phyloP scores from a whole-genome alignment of 352 stramenopile species.

The Phytophthora crassamura region DNA sequence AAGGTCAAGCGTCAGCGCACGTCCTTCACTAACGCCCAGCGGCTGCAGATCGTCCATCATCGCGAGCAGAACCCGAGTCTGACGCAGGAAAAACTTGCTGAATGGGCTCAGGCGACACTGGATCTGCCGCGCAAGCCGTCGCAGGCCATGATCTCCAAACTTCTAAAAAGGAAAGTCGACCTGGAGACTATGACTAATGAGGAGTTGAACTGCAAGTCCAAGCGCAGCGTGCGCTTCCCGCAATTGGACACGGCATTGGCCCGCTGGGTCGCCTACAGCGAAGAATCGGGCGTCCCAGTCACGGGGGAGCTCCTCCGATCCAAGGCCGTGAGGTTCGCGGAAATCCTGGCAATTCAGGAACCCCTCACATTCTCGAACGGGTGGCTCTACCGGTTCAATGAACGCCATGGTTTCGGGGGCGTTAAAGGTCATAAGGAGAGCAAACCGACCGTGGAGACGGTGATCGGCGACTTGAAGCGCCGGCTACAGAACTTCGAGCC shows the following conservation, averaged over 20 bases:
- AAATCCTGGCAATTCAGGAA: slow-evolving; percentile 30
- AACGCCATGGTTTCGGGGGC: slow-evolving; percentile 33
- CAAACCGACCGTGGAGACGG: slow-evolving; percentile 5
- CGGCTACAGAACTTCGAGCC: slow-evolving; percentile 21
- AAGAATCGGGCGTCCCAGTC: slow-evolving; percentile 30
- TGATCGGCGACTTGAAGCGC: slow-evolving; percentile 21
- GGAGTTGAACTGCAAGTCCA: slow-evolving; percentile 33
- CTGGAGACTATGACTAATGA: slow-evolving; percentile 33
- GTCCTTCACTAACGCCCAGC: slow-evolving; percentile 41
- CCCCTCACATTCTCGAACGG: slow-evolving; percentile 38
- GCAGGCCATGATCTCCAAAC: slow-evolving; percentile 44
- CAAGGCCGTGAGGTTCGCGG: slow-evolving; percentile 30
- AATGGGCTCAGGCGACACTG: slow-evolving; percentile 31
- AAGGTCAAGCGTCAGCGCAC: slow-evolving; percentile 16
- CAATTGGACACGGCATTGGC: slow-evolving; percentile 32
- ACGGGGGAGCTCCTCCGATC: slow-evolving; percentile 32
- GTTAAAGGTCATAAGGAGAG: slow-evolving; percentile 16
- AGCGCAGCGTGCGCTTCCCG: slow-evolving; percentile 32
- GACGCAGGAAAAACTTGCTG: slow-evolving; percentile 30
- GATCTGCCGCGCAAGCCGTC: slow-evolving; percentile 33
- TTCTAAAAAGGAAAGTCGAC: slow-evolving; percentile 38
- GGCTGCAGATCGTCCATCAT: slow-evolving; percentile 35
- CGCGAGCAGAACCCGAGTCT: slow-evolving; percentile 30
- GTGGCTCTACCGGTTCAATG: slow-evolving; percentile 46
- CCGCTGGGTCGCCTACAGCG: slow-evolving; percentile 37